Evolutionary conservation across 805 yeast species (phyloP).

Genomic region (Komagataella pastoris): DNA sequence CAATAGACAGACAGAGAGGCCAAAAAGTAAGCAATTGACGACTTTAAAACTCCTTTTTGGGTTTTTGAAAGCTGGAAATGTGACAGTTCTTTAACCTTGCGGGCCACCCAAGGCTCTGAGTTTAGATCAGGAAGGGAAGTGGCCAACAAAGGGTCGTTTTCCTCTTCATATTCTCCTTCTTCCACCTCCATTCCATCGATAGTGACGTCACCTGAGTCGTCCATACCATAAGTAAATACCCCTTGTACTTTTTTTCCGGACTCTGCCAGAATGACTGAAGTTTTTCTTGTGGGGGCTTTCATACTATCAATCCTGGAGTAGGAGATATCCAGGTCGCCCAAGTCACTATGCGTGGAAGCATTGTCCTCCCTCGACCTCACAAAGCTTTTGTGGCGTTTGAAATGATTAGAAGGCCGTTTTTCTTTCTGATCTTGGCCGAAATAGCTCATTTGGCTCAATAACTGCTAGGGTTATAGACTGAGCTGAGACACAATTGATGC

Average conservation of each 20-base stretch:
- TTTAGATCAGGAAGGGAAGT: neutral
- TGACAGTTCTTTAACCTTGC: neutral
- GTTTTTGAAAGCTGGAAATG: neutral
- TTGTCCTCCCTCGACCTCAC: neutral
- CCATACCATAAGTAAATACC: conserved; percentile 10
- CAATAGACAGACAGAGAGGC: conserved; percentile 66
- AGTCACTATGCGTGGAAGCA: neutral
- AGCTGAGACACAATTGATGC: neutral
- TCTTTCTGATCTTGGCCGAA: neutral
- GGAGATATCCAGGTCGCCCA: neutral
- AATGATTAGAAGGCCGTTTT: neutral
- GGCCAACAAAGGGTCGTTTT: conserved; percentile 4
- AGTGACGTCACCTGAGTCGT: conserved; percentile 1
- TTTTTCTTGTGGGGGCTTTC: conserved; percentile 9
- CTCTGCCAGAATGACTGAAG: conserved; percentile 30
- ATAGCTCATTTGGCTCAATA: neutral
- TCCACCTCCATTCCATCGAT: conserved; percentile 9
- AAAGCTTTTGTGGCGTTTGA: neutral
- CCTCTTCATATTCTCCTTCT: conserved; percentile 3
- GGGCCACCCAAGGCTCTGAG: neutral
- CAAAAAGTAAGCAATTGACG: conserved; percentile 59
- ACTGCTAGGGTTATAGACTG: neutral
- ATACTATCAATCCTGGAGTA: neutral
- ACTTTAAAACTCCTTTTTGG: conserved; percentile 32
- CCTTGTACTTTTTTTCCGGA: conserved; percentile 24